These are phyloP conservation scores for Pseudogymnoascus pannorum DNA, from an alignment of 2,329 filamentous ascomycete species.

Conservation along the genomic window DNA sequence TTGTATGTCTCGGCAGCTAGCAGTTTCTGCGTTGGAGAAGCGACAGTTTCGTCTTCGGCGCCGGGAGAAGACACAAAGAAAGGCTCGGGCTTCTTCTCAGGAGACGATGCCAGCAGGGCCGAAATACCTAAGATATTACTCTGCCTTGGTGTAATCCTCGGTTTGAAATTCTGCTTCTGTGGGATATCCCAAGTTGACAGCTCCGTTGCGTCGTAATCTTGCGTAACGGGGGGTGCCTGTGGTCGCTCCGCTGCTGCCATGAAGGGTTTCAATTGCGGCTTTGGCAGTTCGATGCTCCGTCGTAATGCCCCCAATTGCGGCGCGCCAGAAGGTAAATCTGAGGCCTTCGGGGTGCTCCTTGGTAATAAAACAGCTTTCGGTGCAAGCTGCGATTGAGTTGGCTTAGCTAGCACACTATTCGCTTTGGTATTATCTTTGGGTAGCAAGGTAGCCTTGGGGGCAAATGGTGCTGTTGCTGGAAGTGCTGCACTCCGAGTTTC, in stretches of 20 bases:
- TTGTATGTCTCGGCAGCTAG: not conserved
- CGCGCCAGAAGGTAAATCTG: conserved; percentile 13
- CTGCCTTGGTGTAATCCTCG: conserved; percentile 18
- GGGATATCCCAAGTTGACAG: conserved; percentile 21
- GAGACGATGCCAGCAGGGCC: conserved; percentile 23
- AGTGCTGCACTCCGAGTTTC: not conserved
- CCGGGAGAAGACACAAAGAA: not conserved
- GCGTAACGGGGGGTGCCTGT: not conserved
- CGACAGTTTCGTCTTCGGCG: not conserved
- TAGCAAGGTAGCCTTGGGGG: not conserved
- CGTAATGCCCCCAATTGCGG: conserved; percentile 18
- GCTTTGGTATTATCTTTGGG: not conserved
- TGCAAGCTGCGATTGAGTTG: not conserved
- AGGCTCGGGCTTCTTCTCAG: conserved; percentile 14
- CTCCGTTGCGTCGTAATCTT: not conserved
- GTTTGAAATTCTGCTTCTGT: conserved; percentile 28
- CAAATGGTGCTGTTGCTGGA: not conserved
- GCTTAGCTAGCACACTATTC: not conserved
- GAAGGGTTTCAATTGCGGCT: not conserved
- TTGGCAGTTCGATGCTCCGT: not conserved
- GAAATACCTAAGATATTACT: conserved; percentile 21
- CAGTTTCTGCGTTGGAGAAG: not conserved
- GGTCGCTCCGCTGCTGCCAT: not conserved
- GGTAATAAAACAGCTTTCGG: conserved; percentile 14
- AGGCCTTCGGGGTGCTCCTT: not conserved